Conservation (phyloP, 2,329 filamentous ascomycete genomes). For the Microcyclosporella mali region DNA sequence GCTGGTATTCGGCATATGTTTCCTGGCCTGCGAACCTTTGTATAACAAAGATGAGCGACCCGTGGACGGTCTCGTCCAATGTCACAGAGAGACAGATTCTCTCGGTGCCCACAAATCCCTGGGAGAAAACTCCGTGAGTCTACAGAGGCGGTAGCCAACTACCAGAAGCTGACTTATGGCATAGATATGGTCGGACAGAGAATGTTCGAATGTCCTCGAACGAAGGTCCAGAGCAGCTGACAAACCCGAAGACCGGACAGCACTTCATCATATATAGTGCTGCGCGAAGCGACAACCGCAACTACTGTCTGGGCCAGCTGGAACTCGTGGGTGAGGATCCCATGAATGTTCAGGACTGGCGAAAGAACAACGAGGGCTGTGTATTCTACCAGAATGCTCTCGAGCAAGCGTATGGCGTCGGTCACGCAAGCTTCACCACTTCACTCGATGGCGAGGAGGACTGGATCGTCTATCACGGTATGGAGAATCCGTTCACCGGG, state of each 20-base stretch:
- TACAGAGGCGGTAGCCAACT: neutral
- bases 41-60: slow-evolving; percentile 45
- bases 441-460: slow-evolving; percentile 43
- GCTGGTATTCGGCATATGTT: slow-evolving; percentile 40
- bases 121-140: slow-evolving; percentile 44
- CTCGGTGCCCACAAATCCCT: slow-evolving; percentile 42
- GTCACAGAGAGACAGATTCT: slow-evolving; percentile 45
- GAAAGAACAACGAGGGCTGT: slow-evolving; percentile 42
- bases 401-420: slow-evolving; percentile 43
- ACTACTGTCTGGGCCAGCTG: slow-evolving; percentile 49
- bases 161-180: neutral
- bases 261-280: slow-evolving; percentile 46
- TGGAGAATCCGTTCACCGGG: slow-evolving; percentile 43
- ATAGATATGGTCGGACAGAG: slow-evolving; percentile 38
- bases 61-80: slow-evolving; percentile 43
- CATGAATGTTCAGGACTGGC: slow-evolving; percentile 45
- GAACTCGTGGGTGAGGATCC: slow-evolving; percentile 46
- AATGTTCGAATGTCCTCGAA: slow-evolving; percentile 46
- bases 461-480: slow-evolving; percentile 51
- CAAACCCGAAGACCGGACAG: slow-evolving; percentile 42
- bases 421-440: slow-evolving; percentile 47
- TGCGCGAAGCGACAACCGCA: slow-evolving; percentile 46
- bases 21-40: slow-evolving; percentile 49
- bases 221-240: slow-evolving; percentile 47
- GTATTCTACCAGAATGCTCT: slow-evolving; percentile 47